Conservation (phyloP, 176 grass and related monocot species). For the Neostapfia colusana region DNA sequence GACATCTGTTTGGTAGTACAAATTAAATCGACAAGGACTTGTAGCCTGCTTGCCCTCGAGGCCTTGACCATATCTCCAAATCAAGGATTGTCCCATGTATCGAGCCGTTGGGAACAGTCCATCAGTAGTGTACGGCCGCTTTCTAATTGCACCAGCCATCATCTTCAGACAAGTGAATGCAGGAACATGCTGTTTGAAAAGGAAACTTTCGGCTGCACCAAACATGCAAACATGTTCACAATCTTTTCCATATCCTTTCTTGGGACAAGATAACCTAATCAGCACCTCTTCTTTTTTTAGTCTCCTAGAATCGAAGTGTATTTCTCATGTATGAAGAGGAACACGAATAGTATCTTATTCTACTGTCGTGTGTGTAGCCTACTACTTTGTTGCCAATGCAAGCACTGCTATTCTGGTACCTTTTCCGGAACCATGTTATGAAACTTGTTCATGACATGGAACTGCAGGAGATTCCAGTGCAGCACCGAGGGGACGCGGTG, state of each 20-base stretch:
- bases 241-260: slow-evolving; percentile 9
- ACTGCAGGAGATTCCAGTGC: slow-evolving; percentile 74
- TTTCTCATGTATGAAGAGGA: neutral
- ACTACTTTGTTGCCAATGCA: neutral
- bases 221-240: slow-evolving; percentile 30
- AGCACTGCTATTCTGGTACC: neutral
- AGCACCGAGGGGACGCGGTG: slow-evolving; percentile 91
- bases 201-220: slow-evolving; percentile 46
- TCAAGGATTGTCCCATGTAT: slow-evolving; percentile 34
- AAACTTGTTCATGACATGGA: neutral
- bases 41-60: neutral
- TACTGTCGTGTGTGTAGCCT: neutral
- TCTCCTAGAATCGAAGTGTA: neutral
- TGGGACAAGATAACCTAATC: slow-evolving; percentile 33
- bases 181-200: slow-evolving; percentile 27
- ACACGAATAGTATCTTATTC: neutral
- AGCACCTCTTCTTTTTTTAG: neutral
- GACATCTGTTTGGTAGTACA: neutral
- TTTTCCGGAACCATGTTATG: neutral
- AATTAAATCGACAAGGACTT: neutral
- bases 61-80: slow-evolving; percentile 4
- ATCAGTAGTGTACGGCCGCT: neutral
- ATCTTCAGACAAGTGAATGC: slow-evolving; percentile 13
- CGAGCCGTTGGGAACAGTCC: slow-evolving; percentile 11
- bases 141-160: neutral